Evolutionary conservation across 164 flowering plant genomes (phyloP).

Genomic region (Berberis vulgaris): DNA sequence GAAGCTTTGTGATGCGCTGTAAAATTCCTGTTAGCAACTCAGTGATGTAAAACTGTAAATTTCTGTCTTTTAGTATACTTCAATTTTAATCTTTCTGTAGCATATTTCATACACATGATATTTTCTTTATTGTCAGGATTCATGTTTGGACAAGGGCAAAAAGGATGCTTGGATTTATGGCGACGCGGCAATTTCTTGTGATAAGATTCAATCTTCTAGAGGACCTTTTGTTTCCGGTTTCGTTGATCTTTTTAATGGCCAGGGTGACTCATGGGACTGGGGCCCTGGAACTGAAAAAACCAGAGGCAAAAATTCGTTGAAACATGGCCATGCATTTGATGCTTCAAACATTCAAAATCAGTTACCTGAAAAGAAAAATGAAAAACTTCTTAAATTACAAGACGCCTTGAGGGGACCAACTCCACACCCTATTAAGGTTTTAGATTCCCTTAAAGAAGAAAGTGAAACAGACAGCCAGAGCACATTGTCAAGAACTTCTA

Average conservation of each 20-base stretch:
- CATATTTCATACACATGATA: neutral
- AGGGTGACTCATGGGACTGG: constrained; percentile 68
- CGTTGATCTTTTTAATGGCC: constrained; percentile 73
- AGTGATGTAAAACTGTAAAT: no score
- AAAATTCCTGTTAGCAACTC: no score
- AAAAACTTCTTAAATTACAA: constrained; percentile 20
- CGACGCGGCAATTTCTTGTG: constrained; percentile 22
- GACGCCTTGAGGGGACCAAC: constrained; percentile 20
- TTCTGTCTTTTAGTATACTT: neutral
- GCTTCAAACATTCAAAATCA: constrained; percentile 24
- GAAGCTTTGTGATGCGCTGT: no score
- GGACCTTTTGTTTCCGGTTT: constrained; percentile 76
- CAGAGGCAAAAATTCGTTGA: constrained; percentile 19
- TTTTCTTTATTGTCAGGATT: constrained; percentile 24
- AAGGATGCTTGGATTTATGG: constrained; percentile 22
- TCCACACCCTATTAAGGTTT: constrained; percentile 19
- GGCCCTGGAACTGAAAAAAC: constrained; percentile 41
- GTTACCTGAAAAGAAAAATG: constrained; percentile 26
- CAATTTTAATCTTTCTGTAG: neutral
- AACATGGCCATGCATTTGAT: constrained; percentile 16
- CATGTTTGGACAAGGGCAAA: constrained; percentile 15
- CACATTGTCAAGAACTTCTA: constrained; percentile 29
- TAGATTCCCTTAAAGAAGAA: constrained; percentile 63
- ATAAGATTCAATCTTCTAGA: constrained; percentile 19
- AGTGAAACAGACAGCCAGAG: constrained; percentile 43